A percentile compares a stretch with the other conserved stretches of the same genome.
Evolutionary conservation across 805 yeast species (phyloP).

Genomic region (Lipomyces yamadae): DNA sequence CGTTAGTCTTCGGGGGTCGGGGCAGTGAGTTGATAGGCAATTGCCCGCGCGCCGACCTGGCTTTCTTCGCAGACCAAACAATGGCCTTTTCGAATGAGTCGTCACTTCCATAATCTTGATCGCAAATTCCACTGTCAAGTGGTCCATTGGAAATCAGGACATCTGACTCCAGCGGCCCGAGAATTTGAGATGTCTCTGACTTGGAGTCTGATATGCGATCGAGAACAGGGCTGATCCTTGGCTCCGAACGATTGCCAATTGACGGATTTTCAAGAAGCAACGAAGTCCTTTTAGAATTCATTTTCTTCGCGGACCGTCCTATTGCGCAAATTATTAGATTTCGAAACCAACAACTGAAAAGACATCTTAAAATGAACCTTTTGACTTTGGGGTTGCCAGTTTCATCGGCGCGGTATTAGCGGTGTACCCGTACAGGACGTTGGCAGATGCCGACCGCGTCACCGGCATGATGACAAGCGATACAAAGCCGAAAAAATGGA

Average conservation of each 20-base stretch:
- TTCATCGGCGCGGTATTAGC: conserved; percentile 1
- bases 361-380: neutral
- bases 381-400: conserved; percentile 5
- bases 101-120: conserved; percentile 19
- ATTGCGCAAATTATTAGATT: neutral
- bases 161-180: neutral
- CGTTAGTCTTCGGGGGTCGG: conserved; percentile 1
- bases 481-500: neutral
- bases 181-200: neutral
- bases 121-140: neutral
- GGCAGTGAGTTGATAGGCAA: conserved; percentile 6
- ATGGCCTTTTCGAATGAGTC: conserved; percentile 33
- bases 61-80: conserved; percentile 33
- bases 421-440: neutral
- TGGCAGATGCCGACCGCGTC: conserved; percentile 20
- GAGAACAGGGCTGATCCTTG: neutral
- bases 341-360: neutral
- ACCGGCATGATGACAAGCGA: conserved; percentile 17
- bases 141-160: neutral
- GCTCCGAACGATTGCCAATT: neutral
- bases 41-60: conserved; percentile 5
- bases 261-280: conserved; percentile 1
- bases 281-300: neutral
- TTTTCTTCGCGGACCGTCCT: neutral
- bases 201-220: neutral